Conservation (phyloP, 2,329 filamentous ascomycete genomes). For the Penicillium palitans region DNA sequence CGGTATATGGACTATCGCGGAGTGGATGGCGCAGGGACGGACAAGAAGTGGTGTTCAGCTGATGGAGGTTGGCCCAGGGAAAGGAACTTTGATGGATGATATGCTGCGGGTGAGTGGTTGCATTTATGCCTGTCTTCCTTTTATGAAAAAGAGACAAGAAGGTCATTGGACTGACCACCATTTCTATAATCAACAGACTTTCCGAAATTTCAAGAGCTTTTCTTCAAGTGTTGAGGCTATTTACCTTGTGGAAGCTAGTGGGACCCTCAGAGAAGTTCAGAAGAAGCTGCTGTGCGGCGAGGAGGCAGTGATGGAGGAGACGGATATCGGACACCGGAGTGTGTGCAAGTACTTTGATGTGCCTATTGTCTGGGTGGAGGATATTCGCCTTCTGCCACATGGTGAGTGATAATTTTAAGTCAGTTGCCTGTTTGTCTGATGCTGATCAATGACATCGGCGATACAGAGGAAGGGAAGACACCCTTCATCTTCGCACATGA, state of each 20-base stretch:
- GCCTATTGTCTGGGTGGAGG: constrained; percentile 87
- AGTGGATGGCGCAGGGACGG: constrained; percentile 90
- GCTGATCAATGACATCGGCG: neutral
- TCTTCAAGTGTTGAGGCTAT: constrained; percentile 77
- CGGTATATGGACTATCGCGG: constrained; percentile 90
- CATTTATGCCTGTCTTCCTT: neutral
- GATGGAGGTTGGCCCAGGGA: constrained; percentile 90
- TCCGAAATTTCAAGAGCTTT: constrained; percentile 78
- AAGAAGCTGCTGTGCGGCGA: constrained; percentile 77
- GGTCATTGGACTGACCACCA: constrained; percentile 5
- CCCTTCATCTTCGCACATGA: constrained; percentile 97
- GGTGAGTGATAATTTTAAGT: constrained; percentile 46
- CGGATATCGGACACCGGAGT: constrained; percentile 71
- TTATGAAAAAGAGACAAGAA: neutral
- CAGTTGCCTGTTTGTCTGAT: neutral
- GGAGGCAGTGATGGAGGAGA: constrained; percentile 66
- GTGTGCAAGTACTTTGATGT: constrained; percentile 71
- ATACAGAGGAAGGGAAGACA: constrained; percentile 63
- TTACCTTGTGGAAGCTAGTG: constrained; percentile 93
- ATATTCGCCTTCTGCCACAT: constrained; percentile 76
- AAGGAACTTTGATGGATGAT: constrained; percentile 96
- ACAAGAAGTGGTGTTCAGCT: constrained; percentile 75
- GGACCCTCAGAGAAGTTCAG: constrained; percentile 73
- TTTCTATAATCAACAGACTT: constrained; percentile 58
- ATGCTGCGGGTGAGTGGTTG: constrained; percentile 72